Conservation (phyloP, 2,329 filamentous ascomycete genomes). For the Sclerotinia trifoliorum region DNA sequence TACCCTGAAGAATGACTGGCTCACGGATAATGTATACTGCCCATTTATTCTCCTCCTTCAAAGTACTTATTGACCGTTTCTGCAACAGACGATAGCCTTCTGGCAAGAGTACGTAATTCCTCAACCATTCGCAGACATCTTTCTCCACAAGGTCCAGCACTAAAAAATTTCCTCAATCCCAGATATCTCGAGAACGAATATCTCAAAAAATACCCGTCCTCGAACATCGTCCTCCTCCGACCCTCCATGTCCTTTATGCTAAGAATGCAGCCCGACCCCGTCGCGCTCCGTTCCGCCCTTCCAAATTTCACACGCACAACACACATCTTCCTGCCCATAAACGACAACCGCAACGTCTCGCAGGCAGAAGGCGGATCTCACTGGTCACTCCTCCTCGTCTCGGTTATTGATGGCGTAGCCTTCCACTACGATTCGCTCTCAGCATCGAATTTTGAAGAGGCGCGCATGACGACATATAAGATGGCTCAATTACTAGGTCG, state of each 20-base stretch:
- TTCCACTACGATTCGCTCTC: slow-evolving; percentile 95
- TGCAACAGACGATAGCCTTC: slow-evolving; percentile 81
- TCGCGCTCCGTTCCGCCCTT: slow-evolving; percentile 63
- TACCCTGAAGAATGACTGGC: slow-evolving; percentile 86
- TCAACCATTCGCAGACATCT: slow-evolving; percentile 8
- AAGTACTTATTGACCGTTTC: slow-evolving; percentile 21
- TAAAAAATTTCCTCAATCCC: background rate
- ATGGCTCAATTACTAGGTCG: slow-evolving; percentile 66
- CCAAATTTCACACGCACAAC: slow-evolving; percentile 79
- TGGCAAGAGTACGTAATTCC: slow-evolving; percentile 79
- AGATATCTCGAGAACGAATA: slow-evolving; percentile 88
- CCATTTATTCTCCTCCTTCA: slow-evolving; percentile 11
- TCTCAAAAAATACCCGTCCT: slow-evolving; percentile 74
- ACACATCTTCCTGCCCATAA: slow-evolving; percentile 94
- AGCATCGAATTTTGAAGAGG: slow-evolving; percentile 73
- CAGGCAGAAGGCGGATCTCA: slow-evolving; percentile 88
- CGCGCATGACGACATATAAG: slow-evolving; percentile 65
- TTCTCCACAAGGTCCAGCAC: slow-evolving; percentile 30
- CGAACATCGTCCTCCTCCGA: slow-evolving; percentile 84
- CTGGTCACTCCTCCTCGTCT: slow-evolving; percentile 91
- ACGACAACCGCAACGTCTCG: slow-evolving; percentile 75
- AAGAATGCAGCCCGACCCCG: slow-evolving; percentile 65
- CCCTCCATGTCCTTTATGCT: slow-evolving; percentile 92
- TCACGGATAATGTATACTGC: slow-evolving; percentile 79
- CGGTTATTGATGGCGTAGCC: slow-evolving; percentile 80